phyloP scores from a whole-genome alignment of 345 rosid genomes.

The Turnera subulata region DNA sequence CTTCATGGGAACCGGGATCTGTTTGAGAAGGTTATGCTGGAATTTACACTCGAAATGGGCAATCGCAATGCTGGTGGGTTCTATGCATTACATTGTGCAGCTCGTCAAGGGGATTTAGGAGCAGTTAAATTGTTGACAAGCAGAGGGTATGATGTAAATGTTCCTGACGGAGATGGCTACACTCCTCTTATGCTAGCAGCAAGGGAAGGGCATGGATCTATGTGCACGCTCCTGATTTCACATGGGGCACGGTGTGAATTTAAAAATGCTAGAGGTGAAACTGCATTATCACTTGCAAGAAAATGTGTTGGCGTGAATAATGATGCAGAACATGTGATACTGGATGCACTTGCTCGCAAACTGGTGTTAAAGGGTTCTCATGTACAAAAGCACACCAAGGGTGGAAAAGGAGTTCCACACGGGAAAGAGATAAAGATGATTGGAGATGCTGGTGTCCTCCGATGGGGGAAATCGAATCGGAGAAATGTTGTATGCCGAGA shows the following conservation, averaged over 20 bases:
- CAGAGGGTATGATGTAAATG: slow-evolving; percentile 65
- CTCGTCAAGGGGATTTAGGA: slow-evolving; percentile 75
- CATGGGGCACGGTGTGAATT: slow-evolving; percentile 57
- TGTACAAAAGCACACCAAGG: slow-evolving; percentile 74
- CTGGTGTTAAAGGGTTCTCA: slow-evolving; percentile 49
- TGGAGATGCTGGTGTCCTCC: slow-evolving; percentile 45
- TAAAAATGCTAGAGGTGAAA: slow-evolving; percentile 60
- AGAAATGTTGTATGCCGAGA: slow-evolving; percentile 67
- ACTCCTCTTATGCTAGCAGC: slow-evolving; percentile 97
- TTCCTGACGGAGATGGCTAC: slow-evolving; percentile 75
- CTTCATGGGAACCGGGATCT: slow-evolving; percentile 53
- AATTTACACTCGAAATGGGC: slow-evolving; percentile 82
- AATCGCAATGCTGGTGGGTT: slow-evolving; percentile 67
- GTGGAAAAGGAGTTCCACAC: slow-evolving; percentile 74
- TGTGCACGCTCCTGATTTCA: slow-evolving; percentile 62
- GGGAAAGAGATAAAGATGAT: slow-evolving; percentile 56
- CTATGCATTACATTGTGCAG: slow-evolving; percentile 90
- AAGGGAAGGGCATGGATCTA: slow-evolving; percentile 57
- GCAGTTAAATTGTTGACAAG: slow-evolving; percentile 62
- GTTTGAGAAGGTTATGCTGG: slow-evolving; percentile 94
- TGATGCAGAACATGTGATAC: slow-evolving; percentile 50
- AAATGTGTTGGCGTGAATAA: slow-evolving; percentile 23
- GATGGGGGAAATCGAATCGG: slow-evolving; percentile 74
- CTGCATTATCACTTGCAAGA: slow-evolving; percentile 55
- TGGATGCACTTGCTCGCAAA: slow-evolving; percentile 63